Percentiles rank a stretch among this genome's conserved stretches.
These are phyloP conservation scores for Saccharomyces eubayanus DNA, from an alignment of 805 yeast species.

Conservation along the genomic window DNA sequence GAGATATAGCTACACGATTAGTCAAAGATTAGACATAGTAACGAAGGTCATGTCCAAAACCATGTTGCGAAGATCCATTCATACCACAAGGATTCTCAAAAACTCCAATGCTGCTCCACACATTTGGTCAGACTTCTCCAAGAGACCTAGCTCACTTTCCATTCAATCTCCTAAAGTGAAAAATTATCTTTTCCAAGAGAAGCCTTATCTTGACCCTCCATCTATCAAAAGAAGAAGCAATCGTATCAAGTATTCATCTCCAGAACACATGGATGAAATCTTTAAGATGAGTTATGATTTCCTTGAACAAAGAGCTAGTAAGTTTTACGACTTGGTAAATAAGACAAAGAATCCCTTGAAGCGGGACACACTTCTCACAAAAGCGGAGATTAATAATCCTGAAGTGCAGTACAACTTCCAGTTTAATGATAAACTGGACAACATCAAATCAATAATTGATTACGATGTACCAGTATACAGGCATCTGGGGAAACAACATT, in stretches of 20 bases:
- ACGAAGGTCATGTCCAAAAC: not conserved
- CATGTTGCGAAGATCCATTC: conserved; percentile 21
- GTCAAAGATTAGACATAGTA: not conserved
- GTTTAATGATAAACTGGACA: conserved; percentile 34
- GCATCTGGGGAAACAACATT: conserved; percentile 52
- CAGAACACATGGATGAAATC: conserved; percentile 60
- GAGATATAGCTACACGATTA: not conserved
- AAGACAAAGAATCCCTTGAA: conserved; percentile 18
- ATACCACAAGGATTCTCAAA: conserved; percentile 10
- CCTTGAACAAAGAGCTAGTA: conserved; percentile 43
- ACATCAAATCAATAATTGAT: conserved; percentile 45
- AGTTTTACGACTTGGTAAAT: conserved; percentile 28
- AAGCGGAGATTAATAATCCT: conserved; percentile 73
- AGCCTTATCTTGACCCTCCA: conserved; percentile 34
- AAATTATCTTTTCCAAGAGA: conserved; percentile 30
- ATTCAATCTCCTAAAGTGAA: conserved; percentile 22
- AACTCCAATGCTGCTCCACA: conserved; percentile 5
- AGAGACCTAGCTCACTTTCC: conserved; percentile 24
- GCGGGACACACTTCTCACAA: conserved; percentile 34
- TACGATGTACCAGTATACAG: conserved; percentile 74
- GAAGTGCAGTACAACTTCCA: conserved; percentile 68
- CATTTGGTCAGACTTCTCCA: conserved; percentile 25
- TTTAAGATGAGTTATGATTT: conserved; percentile 61
- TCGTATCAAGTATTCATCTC: conserved; percentile 53
- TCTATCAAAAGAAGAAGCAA: conserved; percentile 38